Percentiles rank a stretch among this genome's conserved stretches.
Conservation (phyloP, 1,139 yeast genomes). For the Geotrichum siamense region DNA sequence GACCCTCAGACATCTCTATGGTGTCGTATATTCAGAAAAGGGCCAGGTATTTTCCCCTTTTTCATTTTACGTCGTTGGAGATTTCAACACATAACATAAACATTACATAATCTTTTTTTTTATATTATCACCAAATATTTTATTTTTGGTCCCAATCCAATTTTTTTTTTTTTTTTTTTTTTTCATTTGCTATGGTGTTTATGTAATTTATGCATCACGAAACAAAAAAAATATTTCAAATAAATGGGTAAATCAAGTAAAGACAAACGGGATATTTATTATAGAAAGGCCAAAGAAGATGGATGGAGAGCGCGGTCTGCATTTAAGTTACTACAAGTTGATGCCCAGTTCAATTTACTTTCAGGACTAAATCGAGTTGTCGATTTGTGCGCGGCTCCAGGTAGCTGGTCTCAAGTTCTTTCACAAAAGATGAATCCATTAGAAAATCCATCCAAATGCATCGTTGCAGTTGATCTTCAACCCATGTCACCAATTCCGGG, state of each 20-base stretch:
- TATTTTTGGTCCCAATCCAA: too few species aligned
- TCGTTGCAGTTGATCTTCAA: slow-evolving; percentile 91
- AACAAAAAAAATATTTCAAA: neutral
- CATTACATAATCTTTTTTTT: too few species aligned
- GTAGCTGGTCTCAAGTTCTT: slow-evolving; percentile 97
- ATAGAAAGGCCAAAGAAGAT: slow-evolving; percentile 87
- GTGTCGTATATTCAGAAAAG: too few species aligned
- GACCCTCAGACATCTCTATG: too few species aligned
- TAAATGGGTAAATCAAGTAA: slow-evolving; percentile 91
- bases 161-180: too few species aligned
- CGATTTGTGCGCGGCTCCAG: slow-evolving; percentile 98
- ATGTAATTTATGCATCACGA: neutral
- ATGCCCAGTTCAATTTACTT: slow-evolving; percentile 81
- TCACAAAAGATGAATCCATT: slow-evolving; percentile 43
- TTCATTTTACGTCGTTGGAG: too few species aligned
- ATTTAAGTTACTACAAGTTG: slow-evolving; percentile 78
- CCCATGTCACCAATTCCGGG: slow-evolving; percentile 94
- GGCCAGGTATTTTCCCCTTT: too few species aligned
- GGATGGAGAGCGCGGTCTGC: slow-evolving; percentile 98
- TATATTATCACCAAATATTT: neutral
- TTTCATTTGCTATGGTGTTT: too few species aligned
- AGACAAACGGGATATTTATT: slow-evolving; percentile 87
- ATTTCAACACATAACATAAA: too few species aligned
- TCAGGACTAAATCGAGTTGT: slow-evolving; percentile 74
- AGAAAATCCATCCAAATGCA: slow-evolving; percentile 43